Percentiles rank a stretch among this genome's conserved stretches.
Evolutionary conservation across 345 rosid genomes (phyloP).

Genomic region (Eucalyptus globulus): DNA sequence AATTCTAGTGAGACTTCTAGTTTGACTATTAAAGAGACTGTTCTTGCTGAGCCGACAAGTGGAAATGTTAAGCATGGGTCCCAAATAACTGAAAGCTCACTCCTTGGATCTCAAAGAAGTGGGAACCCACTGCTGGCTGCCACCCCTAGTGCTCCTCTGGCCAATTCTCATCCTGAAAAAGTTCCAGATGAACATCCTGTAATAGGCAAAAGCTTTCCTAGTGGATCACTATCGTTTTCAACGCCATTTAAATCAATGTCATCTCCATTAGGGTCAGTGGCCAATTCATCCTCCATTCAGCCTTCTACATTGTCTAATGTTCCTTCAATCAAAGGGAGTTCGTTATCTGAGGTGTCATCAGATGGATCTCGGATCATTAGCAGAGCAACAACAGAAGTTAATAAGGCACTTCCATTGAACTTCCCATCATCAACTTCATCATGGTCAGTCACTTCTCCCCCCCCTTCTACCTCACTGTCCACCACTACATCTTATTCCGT

Average conservation of each 20-base stretch:
- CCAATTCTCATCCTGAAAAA: conserved; percentile 12
- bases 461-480: conserved; percentile 7
- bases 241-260: conserved; percentile 15
- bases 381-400: conserved; percentile 6
- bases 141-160: conserved; percentile 12
- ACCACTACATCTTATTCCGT: conserved; percentile 9
- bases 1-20: conserved; percentile 19
- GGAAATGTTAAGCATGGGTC: conserved; percentile 9
- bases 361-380: conserved; percentile 17
- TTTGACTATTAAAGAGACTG: conserved; percentile 11
- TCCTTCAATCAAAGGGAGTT: not conserved
- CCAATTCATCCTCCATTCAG: conserved; percentile 5
- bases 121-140: not conserved
- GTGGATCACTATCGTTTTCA: conserved; percentile 12
- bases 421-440: conserved; percentile 6
- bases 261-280: conserved; percentile 23
- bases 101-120: conserved; percentile 12
- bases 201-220: conserved; percentile 18
- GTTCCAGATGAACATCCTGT: conserved; percentile 14
- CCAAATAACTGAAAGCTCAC: not conserved
- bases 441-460: conserved; percentile 2
- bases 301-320: conserved; percentile 12
- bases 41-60: conserved; percentile 3
- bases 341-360: conserved; percentile 3
- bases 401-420: conserved; percentile 5